Conservation (phyloP, 441 rosid genomes). For the Melastoma candidum region DNA sequence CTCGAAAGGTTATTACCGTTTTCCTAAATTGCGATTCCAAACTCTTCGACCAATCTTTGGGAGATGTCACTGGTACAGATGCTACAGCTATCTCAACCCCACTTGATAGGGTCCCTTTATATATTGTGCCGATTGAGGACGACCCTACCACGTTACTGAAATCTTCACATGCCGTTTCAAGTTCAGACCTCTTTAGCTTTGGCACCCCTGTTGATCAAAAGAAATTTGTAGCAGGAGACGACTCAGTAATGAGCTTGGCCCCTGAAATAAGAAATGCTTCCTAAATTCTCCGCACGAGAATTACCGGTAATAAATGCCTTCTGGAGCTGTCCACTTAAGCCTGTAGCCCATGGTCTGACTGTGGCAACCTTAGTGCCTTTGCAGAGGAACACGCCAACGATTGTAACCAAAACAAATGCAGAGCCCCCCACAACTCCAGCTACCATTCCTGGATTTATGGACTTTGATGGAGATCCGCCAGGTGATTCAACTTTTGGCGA, state of each 20-base stretch:
- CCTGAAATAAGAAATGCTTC: no score
- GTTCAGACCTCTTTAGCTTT: constrained; percentile 47
- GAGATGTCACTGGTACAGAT: constrained; percentile 28
- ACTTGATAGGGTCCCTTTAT: constrained; percentile 58
- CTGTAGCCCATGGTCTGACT: constrained; percentile 65
- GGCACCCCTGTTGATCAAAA: constrained; percentile 39
- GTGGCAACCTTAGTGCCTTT: constrained; percentile 27
- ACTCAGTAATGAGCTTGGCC: no score
- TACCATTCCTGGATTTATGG: constrained; percentile 5
- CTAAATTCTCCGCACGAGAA: background rate
- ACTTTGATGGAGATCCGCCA: constrained; percentile 10
- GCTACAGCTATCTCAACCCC: constrained; percentile 63
- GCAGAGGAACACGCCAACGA: constrained; percentile 21
- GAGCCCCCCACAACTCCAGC: constrained; percentile 22
- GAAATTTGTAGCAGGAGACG: no score
- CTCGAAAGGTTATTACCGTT: constrained; percentile 28
- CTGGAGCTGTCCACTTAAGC: constrained; percentile 64
- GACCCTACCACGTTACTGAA: constrained; percentile 58
- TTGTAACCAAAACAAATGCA: constrained; percentile 19
- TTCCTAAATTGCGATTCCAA: constrained; percentile 46
- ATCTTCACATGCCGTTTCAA: constrained; percentile 67
- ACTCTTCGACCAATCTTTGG: constrained; percentile 46
- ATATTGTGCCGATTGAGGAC: constrained; percentile 41
- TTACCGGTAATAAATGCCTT: constrained; percentile 57
- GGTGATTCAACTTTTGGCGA: background rate